These are phyloP conservation scores for Diaporthe caulivora DNA, from an alignment of 2,329 filamentous ascomycete genomes.

Conservation along the genomic window DNA sequence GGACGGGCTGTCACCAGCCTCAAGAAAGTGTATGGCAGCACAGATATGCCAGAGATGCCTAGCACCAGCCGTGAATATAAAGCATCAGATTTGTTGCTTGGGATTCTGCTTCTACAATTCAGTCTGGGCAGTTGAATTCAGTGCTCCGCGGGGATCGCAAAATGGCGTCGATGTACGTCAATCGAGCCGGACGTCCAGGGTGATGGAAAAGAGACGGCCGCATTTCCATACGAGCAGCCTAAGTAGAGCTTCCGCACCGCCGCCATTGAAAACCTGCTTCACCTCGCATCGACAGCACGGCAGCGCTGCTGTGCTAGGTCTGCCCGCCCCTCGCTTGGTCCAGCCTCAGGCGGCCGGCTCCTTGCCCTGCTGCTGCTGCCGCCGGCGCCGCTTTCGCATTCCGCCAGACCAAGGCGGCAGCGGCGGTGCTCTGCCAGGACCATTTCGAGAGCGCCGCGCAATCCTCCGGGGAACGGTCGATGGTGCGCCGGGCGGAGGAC, in stretches of 20 bases:
- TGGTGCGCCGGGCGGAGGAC: neutral
- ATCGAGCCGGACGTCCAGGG: too few relatives aligned
- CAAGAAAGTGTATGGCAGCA: too few relatives aligned
- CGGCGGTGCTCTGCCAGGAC: neutral
- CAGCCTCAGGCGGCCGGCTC: neutral
- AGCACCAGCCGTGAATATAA: too few relatives aligned
- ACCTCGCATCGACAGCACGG: neutral
- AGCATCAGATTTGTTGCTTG: too few relatives aligned
- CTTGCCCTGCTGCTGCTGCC: neutral
- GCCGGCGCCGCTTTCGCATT: neutral
- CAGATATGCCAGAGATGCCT: too few relatives aligned
- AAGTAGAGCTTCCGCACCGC: neutral
- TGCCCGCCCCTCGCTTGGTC: neutral
- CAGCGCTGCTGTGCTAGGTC: constrained; percentile 1
- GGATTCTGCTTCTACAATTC: too few relatives aligned
- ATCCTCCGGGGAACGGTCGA: neutral
- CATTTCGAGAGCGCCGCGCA: neutral
- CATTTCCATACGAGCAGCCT: neutral
- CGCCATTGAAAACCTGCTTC: neutral
- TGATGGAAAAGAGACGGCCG: too few relatives aligned
- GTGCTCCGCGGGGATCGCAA: too few relatives aligned
- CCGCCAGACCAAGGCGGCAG: neutral
- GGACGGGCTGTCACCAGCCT: too few relatives aligned
- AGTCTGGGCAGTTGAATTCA: too few relatives aligned
- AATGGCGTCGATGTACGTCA: too few relatives aligned